phyloP scores from a whole-genome alignment of 1,284 basidiomycete genomes.

The Apiotrichum mycotoxinovorans region DNA sequence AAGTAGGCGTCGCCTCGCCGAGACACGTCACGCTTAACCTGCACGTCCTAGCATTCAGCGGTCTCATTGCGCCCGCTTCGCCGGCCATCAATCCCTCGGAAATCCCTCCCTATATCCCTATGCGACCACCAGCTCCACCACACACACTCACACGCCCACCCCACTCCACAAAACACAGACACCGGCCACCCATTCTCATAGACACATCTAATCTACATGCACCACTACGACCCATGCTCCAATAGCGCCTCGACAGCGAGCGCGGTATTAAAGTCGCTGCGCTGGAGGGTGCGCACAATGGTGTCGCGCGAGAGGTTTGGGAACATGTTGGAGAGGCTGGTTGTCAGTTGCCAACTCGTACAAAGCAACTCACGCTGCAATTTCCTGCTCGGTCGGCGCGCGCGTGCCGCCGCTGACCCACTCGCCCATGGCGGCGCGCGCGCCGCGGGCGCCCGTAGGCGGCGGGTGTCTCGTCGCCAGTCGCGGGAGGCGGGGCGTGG shows the following conservation, averaged over 20 bases:
- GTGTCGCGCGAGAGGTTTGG: constrained; percentile 69
- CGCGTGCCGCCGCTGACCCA: constrained; percentile 68
- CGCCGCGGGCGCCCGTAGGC: constrained; percentile 20
- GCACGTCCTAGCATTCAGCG: too few species aligned
- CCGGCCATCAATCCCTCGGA: too few species aligned
- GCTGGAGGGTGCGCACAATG: constrained; percentile 72
- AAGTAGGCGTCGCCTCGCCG: too few species aligned
- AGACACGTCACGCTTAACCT: too few species aligned
- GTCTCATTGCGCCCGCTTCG: too few species aligned
- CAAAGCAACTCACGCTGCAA: constrained; percentile 54
- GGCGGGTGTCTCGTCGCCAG: constrained; percentile 3
- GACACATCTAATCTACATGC: not conserved
- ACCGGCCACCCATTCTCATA: not conserved
- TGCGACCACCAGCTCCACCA: not conserved
- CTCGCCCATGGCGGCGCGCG: constrained; percentile 62
- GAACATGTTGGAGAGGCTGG: constrained; percentile 73
- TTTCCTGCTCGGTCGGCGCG: constrained; percentile 69
- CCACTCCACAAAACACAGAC: constrained; percentile 1
- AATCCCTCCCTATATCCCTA: too few species aligned
- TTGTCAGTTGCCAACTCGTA: too few species aligned
- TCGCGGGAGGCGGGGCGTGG: not conserved
- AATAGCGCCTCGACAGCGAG: constrained; percentile 72
- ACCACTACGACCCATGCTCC: constrained; percentile 25
- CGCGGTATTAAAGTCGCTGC: constrained; percentile 68
- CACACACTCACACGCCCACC: constrained; percentile 4